These are phyloP conservation scores for Trametes maxima DNA, from an alignment of 768 basidiomycete species.

Conservation along the genomic window DNA sequence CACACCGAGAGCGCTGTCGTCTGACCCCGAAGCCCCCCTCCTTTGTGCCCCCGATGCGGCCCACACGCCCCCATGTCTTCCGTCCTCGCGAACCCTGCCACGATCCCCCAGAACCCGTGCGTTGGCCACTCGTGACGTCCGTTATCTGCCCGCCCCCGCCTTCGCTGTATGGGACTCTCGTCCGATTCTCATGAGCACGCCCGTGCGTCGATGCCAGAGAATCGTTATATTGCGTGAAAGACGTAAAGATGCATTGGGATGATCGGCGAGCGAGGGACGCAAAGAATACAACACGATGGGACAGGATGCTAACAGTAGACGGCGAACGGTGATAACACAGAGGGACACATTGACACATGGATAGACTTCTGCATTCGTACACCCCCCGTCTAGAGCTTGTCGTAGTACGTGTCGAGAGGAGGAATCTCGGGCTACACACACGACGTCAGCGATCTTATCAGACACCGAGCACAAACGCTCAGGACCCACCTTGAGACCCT, in stretches of 20 bases:
- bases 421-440: conserved; percentile 78
- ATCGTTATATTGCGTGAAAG: conserved; percentile 22
- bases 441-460: conserved; percentile 1
- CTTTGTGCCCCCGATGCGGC: conserved; percentile 3
- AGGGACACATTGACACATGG: conserved; percentile 25
- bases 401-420: conserved; percentile 86
- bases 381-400: conserved; percentile 56
- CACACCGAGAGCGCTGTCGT: neutral
- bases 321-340: conserved; percentile 27
- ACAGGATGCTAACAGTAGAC: conserved; percentile 23
- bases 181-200: conserved; percentile 2
- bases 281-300: conserved; percentile 24
- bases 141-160: neutral
- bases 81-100: neutral
- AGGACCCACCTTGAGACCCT: conserved; percentile 83
- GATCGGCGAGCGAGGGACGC: conserved; percentile 18
- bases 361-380: conserved; percentile 28
- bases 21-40: conserved; percentile 1
- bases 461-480: neutral
- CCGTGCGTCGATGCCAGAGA: conserved; percentile 4
- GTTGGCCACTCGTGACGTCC: neutral
- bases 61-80: neutral
- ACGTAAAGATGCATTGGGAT: conserved; percentile 24
- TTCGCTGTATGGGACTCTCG: conserved; percentile 1
- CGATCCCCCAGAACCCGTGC: neutral